Base-by-base conservation (phyloP, 257 asterid species). In the Cruciata laevipes region DNA sequence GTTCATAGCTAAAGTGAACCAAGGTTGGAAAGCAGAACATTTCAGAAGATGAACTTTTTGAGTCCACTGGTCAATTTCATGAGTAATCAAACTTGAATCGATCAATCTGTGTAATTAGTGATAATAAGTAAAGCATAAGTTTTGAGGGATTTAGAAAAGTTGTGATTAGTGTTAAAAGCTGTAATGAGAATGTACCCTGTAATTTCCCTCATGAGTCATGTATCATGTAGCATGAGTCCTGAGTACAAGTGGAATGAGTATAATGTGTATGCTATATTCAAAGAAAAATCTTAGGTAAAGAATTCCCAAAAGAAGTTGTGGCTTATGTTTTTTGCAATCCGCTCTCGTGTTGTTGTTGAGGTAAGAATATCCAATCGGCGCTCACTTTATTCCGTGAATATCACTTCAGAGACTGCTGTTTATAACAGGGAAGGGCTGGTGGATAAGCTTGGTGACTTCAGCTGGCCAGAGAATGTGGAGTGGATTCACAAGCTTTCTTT, bases 401-500 rank as follows among this genome's bases (percentile, higher is more conserved):
- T 18, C 89, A 90, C 97, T 70, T 87, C 96, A 6, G 88, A 88
- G 74, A 84, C 74, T 52, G 96, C 96, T 2, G 71, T 83, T 40
- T 63, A 84, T 71, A 76, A 94, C 83, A 84, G 73, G 65, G 90
- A 82, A 0, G 99, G 89, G 57, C 75, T 94, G 74, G 83, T 78
- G 1, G 99, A 94, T 23, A 94, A 87, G 74, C 88, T 88, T 3
- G 89, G 71, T 16, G 96, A 94, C 66, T 81, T 90, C 65, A 69
- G 79, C 73, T 88, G 96, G 96, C 95, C 97, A 0, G 73, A 84
- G 27, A 76, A 76, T 23, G 78, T 84, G 25, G 95, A 86, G 58
- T 94, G 97, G 96, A 79, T 74, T 18, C 95, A 90, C 63, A 94
- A 78, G 75, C 91, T 94, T 40, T 74, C 95, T 0, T 4, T 91